Base-by-base conservation (phyloP, 441 rosid species). In the Jatropha podagrica region DNA sequence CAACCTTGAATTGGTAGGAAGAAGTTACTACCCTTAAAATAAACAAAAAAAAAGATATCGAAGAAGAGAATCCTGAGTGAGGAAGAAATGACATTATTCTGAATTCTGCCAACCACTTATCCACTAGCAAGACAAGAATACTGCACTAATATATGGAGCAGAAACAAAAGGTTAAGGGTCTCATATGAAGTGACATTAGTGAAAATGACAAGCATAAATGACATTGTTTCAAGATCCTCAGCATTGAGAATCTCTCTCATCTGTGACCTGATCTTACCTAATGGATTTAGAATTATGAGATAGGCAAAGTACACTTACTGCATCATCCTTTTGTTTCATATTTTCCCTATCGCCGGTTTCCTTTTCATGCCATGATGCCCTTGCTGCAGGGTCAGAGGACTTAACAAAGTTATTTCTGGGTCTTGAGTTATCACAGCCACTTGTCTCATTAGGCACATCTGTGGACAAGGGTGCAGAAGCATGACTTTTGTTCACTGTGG, bases 251-350 rank as follows among this genome's bases (percentile, higher is more conserved):
- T 20, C 63, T 71, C 20, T n/a, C 66, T 54, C 27, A 61, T 37
- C 40, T 11, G 56, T 13, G 8, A 20, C 46, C 68, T 15, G 37
- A 72, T 71, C 60, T 40, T 58, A 51, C 68, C 56, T 1, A 77
- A 67, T 51, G 70, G 58, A 76, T 67, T 68, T 48, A 60, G 61
- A 63, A 64, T 51, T 55, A 52, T 54, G 44, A 62, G 74, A 55
- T 17, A 75, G 63, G 59, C 20, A 10, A 69, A 79, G 60, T 58
- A 69, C 37, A 73, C 69, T 84, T 83, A 90, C 91, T 75, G 8
- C 77, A 76, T 85, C 86, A 80, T 81, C 86, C 69, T 64, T 65
- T 71, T 69, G 89, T 76, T 81, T 71, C 68, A 66, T 65, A 75
- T 74, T 61, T 72, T 74, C 60, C 74, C 70, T 58, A 52, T 68